Evolutionary conservation across 2,329 filamentous ascomycete species (phyloP), one percentile per base, ranked within the genome.

Genomic region (Botrytis paeoniae): DNA sequence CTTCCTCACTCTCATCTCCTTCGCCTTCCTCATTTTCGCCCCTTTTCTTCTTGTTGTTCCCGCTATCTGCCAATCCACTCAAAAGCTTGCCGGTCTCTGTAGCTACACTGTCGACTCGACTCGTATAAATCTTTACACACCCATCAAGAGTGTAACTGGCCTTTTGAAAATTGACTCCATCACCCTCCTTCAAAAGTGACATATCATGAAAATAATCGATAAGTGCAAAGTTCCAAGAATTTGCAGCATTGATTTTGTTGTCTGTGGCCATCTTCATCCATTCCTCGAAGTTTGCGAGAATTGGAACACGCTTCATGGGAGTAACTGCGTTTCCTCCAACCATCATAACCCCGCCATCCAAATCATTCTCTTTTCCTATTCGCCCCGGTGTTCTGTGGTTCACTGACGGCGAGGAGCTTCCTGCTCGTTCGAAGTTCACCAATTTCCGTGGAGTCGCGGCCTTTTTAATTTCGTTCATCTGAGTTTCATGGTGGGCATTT

Each of bases 201-300:
- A 99, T 98, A 80, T 99, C 96, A 82, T 99, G 95, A 80, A 99
- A 99, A 83, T 99, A 99, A 83, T 99, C 96, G 81, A 99, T 99
- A 29, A 99, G 88, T n/a, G 96, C 96, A 84, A 99, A 98, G 82
- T 98, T 98, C 96, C 96, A 99, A 43, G 95, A 98, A 83, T 99
- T 99, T 74, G 92, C 90, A 66, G 96, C 95, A 81, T 98, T 99
- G 86, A 99, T 99, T 83, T 96, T 96, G 85, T 99, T 99, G 85
- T 99, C 96, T 25, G 96, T 98, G 3, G 96, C 96, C 94, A 99
- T 97, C 87, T 98, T 99, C 94, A 99, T 98, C 96, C 95, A 98
- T 82, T 99, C 96, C 82, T 99, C 96, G 79, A 98, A 99, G 83
- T 99, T 99, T 80, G 96, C 96, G 71, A 99, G 86, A 78, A 99